Base-by-base conservation (phyloP, 176 grass and related monocot species). In the Luzula sylvatica region DNA sequence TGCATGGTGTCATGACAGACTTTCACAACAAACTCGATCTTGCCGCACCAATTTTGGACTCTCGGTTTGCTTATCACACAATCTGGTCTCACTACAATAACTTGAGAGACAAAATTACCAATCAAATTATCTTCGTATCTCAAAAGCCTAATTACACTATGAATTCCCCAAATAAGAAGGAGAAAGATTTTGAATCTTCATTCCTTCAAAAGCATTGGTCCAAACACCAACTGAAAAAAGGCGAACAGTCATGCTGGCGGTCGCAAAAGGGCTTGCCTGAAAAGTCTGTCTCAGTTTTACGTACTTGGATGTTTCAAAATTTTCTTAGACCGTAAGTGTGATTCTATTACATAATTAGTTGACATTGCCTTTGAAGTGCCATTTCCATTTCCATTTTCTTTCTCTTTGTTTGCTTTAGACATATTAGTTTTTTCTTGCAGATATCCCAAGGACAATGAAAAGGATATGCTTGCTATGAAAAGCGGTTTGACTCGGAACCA, bases 171-270 rank as follows among this genome's bases (percentile, higher is more conserved):
- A 72, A 42, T 0, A 78, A 83, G 24, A 71, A 57, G 51, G 77
- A 87, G 68, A 71, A 64, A 52, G 85, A 67, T 58, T 71, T 77
- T 71, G 92, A 98, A 53, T 90, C 81, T 3, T 65, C 81, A 11
- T 80, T 90, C 39, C 77, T 98, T 73, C 78, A 90, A 75, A 98
- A 98, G 71, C 92, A 98, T 61, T 87, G 92, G 92, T 77, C 81
- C 25, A 26, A 83, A 72, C 78, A 86, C 38, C 86, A 72, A 61
- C 74, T 98, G 38, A 38, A 76, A 58, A 80, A 65, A 1, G 68
- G 63, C 3, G 75, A 98, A 35, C 85, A 87, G 28, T 74, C 88
- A 65, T 74, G 72, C 28, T 87, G 86, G 86, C 71, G 81, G 29
- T 78, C 93, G 11, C 86, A 98, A 50, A 80, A 81, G 23, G 92